Percentiles rank a stretch among this genome's conserved stretches.
Evolutionary conservation across 352 stramenopile species (phyloP).

Genomic region (Pilasporangium apinafurcum): DNA sequence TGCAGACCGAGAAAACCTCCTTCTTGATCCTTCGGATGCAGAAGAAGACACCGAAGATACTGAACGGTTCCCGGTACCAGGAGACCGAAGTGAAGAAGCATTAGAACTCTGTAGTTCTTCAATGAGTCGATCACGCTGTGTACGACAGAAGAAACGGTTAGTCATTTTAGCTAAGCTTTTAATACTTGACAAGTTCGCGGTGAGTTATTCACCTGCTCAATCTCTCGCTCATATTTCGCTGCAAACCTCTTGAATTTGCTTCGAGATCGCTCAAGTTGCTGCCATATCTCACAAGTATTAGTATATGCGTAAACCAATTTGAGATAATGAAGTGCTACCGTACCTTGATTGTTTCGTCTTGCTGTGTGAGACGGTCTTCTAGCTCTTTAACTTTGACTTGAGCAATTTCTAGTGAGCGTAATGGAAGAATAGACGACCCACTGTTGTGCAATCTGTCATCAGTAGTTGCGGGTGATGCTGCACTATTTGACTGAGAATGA

Average conservation of each 20-base stretch:
- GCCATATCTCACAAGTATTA: slow-evolving; percentile 4
- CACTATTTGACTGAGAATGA: slow-evolving; percentile 15
- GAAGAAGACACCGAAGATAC: slow-evolving; percentile 2
- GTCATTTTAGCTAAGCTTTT: neutral
- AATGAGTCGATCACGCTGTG: slow-evolving; percentile 24
- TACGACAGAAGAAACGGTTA: neutral
- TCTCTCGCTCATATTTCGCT: slow-evolving; percentile 79
- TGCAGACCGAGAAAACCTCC: too few species aligned
- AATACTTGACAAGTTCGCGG: neutral
- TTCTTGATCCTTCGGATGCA: neutral
- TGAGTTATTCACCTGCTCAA: slow-evolving; percentile 50
- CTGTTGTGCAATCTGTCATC: slow-evolving; percentile 9
- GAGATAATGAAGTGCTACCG: neutral
- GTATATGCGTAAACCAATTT: neutral
- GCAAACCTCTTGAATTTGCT: slow-evolving; percentile 86
- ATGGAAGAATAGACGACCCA: slow-evolving; percentile 48
- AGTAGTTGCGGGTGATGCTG: slow-evolving; percentile 16
- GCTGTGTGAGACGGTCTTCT: slow-evolving; percentile 58
- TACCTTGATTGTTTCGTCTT: slow-evolving; percentile 83
- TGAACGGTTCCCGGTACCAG: neutral
- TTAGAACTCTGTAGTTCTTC: slow-evolving; percentile 23
- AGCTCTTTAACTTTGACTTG: slow-evolving; percentile 74
- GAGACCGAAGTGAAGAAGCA: slow-evolving; percentile 9
- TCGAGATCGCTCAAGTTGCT: slow-evolving; percentile 79
- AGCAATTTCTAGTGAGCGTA: slow-evolving; percentile 57